phyloP scores from a whole-genome alignment of 345 rosid species.

The Acer negundo region DNA sequence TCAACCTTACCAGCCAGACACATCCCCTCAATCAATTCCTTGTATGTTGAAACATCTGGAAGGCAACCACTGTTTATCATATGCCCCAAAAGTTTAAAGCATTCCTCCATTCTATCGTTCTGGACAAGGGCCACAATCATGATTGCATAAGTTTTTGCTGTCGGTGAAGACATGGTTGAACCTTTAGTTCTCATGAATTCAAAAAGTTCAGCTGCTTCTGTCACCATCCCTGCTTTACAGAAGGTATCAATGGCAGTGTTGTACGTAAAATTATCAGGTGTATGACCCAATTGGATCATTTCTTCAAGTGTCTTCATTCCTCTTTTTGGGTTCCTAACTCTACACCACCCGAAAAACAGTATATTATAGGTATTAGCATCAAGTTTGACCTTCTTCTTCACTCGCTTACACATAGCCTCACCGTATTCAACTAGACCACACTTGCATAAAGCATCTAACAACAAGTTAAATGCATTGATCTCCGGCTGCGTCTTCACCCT shows the following conservation, averaged over 20 bases:
- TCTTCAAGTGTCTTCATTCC: constrained; percentile 77
- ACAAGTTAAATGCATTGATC: constrained; percentile 79
- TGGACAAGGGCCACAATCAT: constrained; percentile 68
- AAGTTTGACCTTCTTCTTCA: constrained; percentile 63
- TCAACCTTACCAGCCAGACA: constrained; percentile 68
- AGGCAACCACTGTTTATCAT: constrained; percentile 83
- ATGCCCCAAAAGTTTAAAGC: constrained; percentile 66
- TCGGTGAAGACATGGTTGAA: constrained; percentile 79
- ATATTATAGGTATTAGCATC: constrained; percentile 68
- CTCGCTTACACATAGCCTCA: constrained; percentile 51
- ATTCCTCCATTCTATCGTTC: constrained; percentile 59
- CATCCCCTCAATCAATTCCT: constrained; percentile 84
- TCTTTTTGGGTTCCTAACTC: constrained; percentile 74
- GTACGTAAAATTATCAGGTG: constrained; percentile 79
- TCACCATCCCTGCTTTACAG: constrained; percentile 80
- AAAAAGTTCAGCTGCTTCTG: constrained; percentile 71
- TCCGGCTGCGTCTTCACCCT: constrained; percentile 90
- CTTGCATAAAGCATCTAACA: constrained; percentile 85
- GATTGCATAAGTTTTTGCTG: constrained; percentile 77
- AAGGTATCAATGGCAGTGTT: constrained; percentile 83
- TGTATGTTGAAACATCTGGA: constrained; percentile 89
- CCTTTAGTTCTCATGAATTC: constrained; percentile 89
- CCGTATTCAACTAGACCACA: constrained; percentile 77
- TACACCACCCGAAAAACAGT: constrained; percentile 90
- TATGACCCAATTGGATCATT: constrained; percentile 77